A percentile compares a stretch with the other conserved stretches of the same genome.
Evolutionary conservation across 768 basidiomycete species (phyloP).

Genomic region (Austroboletus eburneus): DNA sequence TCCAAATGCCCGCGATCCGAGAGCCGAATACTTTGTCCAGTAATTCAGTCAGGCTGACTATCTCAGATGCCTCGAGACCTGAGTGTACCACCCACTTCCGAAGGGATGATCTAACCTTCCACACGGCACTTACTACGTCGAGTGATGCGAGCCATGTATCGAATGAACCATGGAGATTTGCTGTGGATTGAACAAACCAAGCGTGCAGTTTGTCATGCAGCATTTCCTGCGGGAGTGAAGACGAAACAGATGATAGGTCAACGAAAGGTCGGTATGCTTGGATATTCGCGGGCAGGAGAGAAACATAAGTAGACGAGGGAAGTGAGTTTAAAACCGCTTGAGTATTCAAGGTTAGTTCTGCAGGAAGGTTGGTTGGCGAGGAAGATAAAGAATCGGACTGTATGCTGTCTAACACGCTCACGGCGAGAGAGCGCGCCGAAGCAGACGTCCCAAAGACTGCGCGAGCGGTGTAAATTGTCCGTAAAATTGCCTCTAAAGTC

Average conservation of each 20-base stretch:
- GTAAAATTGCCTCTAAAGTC: conserved; percentile 51
- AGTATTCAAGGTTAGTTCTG: conserved; percentile 61
- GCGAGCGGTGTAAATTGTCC: conserved; percentile 55
- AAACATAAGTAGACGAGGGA: conserved; percentile 81
- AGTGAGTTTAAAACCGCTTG: conserved; percentile 62
- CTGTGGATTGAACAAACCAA: conserved; percentile 61
- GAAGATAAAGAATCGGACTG: conserved; percentile 44
- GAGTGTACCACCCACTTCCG: conserved; percentile 44
- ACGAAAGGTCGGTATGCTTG: conserved; percentile 83
- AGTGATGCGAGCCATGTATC: conserved; percentile 58
- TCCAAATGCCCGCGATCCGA: conserved; percentile 60
- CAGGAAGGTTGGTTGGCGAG: conserved; percentile 34
- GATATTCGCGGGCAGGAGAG: conserved; percentile 67
- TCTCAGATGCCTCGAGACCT: conserved; percentile 47
- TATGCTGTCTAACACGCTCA: conserved; percentile 54
- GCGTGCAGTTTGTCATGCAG: conserved; percentile 46
- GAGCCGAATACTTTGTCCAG: conserved; percentile 54
- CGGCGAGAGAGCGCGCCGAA: conserved; percentile 45
- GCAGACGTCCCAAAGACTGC: conserved; percentile 48
- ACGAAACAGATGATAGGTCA: conserved; percentile 58
- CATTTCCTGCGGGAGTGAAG: conserved; percentile 41
- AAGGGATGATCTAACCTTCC: conserved; percentile 59
- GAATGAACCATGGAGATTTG: conserved; percentile 42
- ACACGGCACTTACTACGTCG: conserved; percentile 60
- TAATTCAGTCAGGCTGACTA: conserved; percentile 35